Evolutionary conservation across 495 filamentous ascomycete genomes (phyloP), one percentile per base, ranked within the genome.

Genomic region (Talaromyces trachyspermus): DNA sequence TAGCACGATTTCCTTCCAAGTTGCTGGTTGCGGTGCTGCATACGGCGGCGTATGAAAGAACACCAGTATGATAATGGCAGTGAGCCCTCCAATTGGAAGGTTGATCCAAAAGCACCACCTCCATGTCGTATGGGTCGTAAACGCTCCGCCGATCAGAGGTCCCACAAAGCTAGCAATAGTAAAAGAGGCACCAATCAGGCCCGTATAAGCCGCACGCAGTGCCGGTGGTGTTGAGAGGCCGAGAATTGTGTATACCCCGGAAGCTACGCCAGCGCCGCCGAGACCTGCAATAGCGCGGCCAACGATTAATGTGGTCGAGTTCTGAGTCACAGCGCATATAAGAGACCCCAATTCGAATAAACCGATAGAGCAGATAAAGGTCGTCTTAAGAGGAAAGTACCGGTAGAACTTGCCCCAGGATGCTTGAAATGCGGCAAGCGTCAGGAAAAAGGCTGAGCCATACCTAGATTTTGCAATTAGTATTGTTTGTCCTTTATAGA

Each of bases 21-120:
- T 51, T 12, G 55, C 51, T 8, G 49, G 27, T 5, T 23, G 19
- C 2, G 52, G 49, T 25, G 49, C 53, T 7, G 51, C 52, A n/a
- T 17, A 37, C 22, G 14, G 14, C 0, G 52, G 55, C n/a, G 46
- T 7, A 3, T 52, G 41, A 26, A 64, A 53, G 42, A 61, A 47
- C 14, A 65, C 20, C 4, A 59, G 14, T 7, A 65, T 48, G 7
- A 55, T 27, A 5, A 48, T 48, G 8, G 55, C 22, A 37, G 52
- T 48, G 3, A 54, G 9, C 10, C 54, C 64, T 0, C 66, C 64
- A 22, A 59, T 33, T 1, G 62, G 60, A 1, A 62, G 61, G 49
- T 86, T 86, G 62, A 84, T 81, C 60, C 75, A 88, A 65, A 89
- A 88, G 56, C 81, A 88, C 84, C 83, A 88, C 38, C 85, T 66